These are phyloP conservation scores for Bertia moriformis DNA, from an alignment of 2,329 filamentous ascomycete genomes.

Conservation along the genomic window DNA sequence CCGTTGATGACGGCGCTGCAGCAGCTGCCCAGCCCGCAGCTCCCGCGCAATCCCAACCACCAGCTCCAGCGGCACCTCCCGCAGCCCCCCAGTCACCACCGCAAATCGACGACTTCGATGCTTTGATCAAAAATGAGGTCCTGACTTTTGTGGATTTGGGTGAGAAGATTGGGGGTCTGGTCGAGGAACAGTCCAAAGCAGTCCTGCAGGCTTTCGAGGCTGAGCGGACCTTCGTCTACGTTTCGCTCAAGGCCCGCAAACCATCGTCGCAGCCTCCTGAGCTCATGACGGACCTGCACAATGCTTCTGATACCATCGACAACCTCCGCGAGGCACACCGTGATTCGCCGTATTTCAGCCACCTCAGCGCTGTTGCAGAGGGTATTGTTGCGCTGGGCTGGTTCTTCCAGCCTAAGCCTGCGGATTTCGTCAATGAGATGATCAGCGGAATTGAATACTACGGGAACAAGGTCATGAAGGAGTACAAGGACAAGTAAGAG, in stretches of 20 bases:
- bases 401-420: conserved; percentile 74
- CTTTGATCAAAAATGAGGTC: conserved; percentile 59
- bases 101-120: conserved; percentile 77
- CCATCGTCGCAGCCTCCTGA: conserved; percentile 33
- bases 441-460: conserved; percentile 80
- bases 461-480: conserved; percentile 83
- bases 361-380: conserved; percentile 76
- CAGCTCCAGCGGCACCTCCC: conserved; percentile 23
- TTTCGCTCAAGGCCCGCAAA: conserved; percentile 84
- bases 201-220: conserved; percentile 59
- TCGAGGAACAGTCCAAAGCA: conserved; percentile 48
- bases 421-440: conserved; percentile 72
- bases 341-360: conserved; percentile 59
- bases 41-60: conserved; percentile 18
- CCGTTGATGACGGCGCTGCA: conserved; percentile 14
- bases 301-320: conserved; percentile 63
- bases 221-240: conserved; percentile 74
- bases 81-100: conserved; percentile 5
- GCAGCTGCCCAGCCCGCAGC: conserved; percentile 13
- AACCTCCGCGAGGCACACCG: conserved; percentile 73
- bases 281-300: conserved; percentile 75
- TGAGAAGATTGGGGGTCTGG: conserved; percentile 60
- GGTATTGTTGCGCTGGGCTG: conserved; percentile 81
- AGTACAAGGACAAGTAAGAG: conserved; percentile 57
- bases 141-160: conserved; percentile 67